Base-by-base conservation (phyloP, 495 filamentous ascomycete species). In the Trichoderma erinaceum region DNA sequence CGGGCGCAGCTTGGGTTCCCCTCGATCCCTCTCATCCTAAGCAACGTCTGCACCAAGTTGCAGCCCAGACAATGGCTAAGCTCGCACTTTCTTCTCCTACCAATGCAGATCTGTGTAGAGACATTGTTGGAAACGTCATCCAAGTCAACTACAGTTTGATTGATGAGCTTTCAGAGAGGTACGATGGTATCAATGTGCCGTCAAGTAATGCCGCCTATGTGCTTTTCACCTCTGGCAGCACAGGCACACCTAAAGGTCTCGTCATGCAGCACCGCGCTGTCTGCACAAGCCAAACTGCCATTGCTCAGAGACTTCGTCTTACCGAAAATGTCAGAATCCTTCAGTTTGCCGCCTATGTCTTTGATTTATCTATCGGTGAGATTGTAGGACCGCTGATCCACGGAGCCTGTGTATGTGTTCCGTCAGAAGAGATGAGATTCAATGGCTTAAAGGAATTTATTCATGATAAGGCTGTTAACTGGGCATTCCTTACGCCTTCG, bases 1-100 rank as follows among this genome's bases (percentile, higher is more conserved):
- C 25, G 15, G 64, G 64, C 21, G 64, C 35, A 10, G 41, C 64
- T 41, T 65, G 64, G 64, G 35, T 46, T 7, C 64, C 64, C 1
- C 41, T 87, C 25, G 78, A 88, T 8, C 80, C 83, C 10, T 75
- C 78, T 0, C 80, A 87, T 58, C 86, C 87, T 1, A 73, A 79
- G 44, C 74, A 77, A 35, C 79, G 87, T 12, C 72, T 86, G 12
- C 72, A 76, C 32, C 64, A 65, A n/a, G 64, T 65, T 27, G 64
- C 41, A 0, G 10, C 35, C 16, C 64, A 65, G 18, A 65, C 64
- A 1, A 13, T 11, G 32, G 64, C 64, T 15, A 41, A 23, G 13
- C 21, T 65, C 0, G 35, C 29, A 3, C 35, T 65, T 41, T 1
- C 78, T 15, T 61, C 56, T 32, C 56, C 56, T 61, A 29, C 56